Percentiles rank a stretch among this genome's conserved stretches.
Evolutionary conservation across 345 rosid genomes (phyloP).

Genomic region (Eucalyptus regnans): DNA sequence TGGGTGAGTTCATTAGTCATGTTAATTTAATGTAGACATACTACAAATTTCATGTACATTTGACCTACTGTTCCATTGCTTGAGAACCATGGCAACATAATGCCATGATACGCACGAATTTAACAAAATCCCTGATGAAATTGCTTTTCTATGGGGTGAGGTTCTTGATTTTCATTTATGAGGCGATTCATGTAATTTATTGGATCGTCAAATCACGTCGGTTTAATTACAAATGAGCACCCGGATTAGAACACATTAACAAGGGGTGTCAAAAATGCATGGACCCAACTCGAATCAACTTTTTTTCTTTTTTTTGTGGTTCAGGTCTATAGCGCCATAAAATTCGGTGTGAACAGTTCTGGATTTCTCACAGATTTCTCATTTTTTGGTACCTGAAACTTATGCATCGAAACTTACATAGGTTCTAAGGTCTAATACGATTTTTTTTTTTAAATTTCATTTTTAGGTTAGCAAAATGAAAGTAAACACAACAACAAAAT

Average conservation of each 20-base stretch:
- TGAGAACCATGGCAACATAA: background rate
- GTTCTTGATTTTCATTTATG: background rate
- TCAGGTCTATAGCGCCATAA: background rate
- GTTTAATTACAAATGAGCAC: background rate
- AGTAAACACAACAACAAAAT: no score
- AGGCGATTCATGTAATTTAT: background rate
- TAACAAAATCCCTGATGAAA: background rate
- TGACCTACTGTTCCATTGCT: background rate
- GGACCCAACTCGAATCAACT: background rate
- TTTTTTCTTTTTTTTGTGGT: background rate
- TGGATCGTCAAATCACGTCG: background rate
- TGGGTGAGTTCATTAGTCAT: background rate
- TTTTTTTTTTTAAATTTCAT: no score
- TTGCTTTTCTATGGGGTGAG: background rate
- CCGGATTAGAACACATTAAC: background rate
- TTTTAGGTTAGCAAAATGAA: no score
- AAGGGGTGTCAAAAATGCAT: background rate
- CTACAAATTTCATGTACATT: background rate
- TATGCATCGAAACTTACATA: no score
- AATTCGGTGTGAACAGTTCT: accelerated
- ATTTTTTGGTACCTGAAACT: no score
- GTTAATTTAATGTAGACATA: background rate
- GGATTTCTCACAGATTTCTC: no score
- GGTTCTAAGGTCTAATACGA: no score
- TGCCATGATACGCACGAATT: background rate